Conservation (phyloP, 2,329 filamentous ascomycete genomes). For the Capronia americana region DNA sequence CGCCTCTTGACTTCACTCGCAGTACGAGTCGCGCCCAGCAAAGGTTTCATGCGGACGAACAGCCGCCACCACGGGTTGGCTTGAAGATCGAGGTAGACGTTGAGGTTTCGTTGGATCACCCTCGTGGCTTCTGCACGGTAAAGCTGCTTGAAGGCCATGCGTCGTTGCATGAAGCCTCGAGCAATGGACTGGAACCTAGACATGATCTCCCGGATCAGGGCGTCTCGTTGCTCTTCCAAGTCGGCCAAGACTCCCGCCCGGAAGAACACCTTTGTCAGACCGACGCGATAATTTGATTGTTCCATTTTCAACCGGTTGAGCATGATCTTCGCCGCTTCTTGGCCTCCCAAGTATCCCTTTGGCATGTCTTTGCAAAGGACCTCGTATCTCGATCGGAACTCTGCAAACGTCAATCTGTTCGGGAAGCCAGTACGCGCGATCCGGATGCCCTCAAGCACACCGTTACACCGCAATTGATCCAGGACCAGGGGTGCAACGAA, state of each 20-base stretch:
- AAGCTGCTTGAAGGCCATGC: conserved; percentile 87
- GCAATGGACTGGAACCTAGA: conserved; percentile 90
- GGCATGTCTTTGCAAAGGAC: conserved; percentile 89
- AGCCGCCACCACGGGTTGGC: conserved; percentile 98
- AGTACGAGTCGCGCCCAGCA: conserved; percentile 89
- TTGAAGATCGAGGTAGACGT: conserved; percentile 86
- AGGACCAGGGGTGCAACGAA: conserved; percentile 91
- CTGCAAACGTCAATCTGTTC: conserved; percentile 87
- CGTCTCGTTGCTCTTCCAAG: conserved; percentile 92
- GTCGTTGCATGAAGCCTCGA: conserved; percentile 84
- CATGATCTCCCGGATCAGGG: conserved; percentile 93
- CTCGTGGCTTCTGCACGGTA: conserved; percentile 93
- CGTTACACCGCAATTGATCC: conserved; percentile 96
- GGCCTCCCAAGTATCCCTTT: conserved; percentile 88
- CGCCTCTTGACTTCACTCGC: conserved; percentile 93
- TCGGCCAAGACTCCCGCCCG: conserved; percentile 93
- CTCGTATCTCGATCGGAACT: conserved; percentile 95
- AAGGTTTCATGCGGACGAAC: conserved; percentile 90
- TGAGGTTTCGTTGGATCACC: conserved; percentile 94
- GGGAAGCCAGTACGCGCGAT: conserved; percentile 97
- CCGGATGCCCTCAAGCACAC: conserved; percentile 97
- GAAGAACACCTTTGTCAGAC: conserved; percentile 97
- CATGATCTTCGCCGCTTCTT: conserved; percentile 83
- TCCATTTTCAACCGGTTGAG: conserved; percentile 88
- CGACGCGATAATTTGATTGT: conserved; percentile 85